Evolutionary conservation across 148 eudicot species (phyloP).

Genomic region (Camellia granthamiana): DNA sequence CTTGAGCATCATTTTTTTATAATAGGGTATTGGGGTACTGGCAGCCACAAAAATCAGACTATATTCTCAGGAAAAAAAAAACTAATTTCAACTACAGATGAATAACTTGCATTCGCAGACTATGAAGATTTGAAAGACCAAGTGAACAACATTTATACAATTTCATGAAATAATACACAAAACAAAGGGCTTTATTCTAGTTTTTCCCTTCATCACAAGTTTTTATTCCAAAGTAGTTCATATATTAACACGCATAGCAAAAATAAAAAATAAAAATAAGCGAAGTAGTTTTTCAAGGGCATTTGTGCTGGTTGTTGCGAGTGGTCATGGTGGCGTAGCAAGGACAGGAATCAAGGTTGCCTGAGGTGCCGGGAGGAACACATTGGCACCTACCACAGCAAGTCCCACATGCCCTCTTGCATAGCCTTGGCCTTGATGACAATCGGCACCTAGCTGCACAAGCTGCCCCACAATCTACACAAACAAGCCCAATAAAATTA

Average conservation of each 20-base stretch:
- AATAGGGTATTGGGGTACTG: too few relatives aligned
- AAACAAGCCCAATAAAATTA: neutral
- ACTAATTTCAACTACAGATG: neutral
- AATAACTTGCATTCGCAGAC: neutral
- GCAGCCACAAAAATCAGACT: too few relatives aligned
- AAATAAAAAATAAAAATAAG: too few relatives aligned
- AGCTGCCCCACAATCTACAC: constrained; percentile 48
- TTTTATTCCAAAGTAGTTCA: neutral
- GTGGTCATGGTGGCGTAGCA: constrained; percentile 54
- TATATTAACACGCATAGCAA: too few relatives aligned
- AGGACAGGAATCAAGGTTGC: constrained; percentile 43
- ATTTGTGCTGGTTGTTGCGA: constrained; percentile 40
- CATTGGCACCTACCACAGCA: constrained; percentile 56
- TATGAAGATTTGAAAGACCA: neutral
- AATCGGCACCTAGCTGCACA: constrained; percentile 45
- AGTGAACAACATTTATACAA: too few relatives aligned
- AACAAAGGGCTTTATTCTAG: neutral
- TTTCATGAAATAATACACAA: too few relatives aligned
- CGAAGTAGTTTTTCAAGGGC: constrained; percentile 32
- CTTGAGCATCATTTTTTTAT: too few relatives aligned
- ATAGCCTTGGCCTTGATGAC: constrained; percentile 45
- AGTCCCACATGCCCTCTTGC: constrained; percentile 63
- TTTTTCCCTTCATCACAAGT: neutral
- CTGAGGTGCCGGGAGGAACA: constrained; percentile 63
- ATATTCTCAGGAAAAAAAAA: neutral